Evolutionary conservation across 768 basidiomycete genomes (phyloP), one percentile per base, ranked within the genome.

Genomic region (Boletales sp.): DNA sequence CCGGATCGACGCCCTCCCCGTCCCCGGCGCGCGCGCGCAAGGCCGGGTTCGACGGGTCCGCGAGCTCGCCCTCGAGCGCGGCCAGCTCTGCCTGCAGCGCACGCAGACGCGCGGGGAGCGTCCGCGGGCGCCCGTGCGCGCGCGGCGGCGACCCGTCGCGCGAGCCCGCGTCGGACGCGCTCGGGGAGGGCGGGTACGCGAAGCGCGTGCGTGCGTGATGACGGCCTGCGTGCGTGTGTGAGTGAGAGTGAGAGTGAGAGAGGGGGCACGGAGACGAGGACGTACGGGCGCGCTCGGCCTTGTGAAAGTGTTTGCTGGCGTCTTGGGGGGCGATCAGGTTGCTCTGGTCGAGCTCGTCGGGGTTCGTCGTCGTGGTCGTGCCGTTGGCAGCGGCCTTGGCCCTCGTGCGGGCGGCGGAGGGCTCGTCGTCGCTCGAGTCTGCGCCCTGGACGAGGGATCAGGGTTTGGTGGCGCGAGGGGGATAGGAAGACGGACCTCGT

Each of bases 41-140:
- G 12, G 82, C 70, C 14, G 86, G 85, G 62, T 86, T 90, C 4
- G 88, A 79, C 10, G 88, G 89, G 57, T 91, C 87, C 0, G 83
- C 76, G n/a, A 94, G 74, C 60, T 94, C 90, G 1, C 72, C 65
- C 65, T 99, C 95, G 4, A 99, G 76, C 28, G 90, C 77, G 0
- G 78, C 67, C 1, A 97, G 74, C 61, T 99, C 95, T 2, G 78
- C 76, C 53, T 92, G 87, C 8, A 99, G 74, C 2, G 72, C 67
- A 9, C 79, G 78, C 18, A 93, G 67, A 31, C 86, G 77, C 37
- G 79, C 74, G 1, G 83, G 79, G 8, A 86, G 74, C 0, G 82
- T 73, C 0, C 71, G 57, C 7, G 70, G 53, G 2, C 57, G 61
- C 21, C 21, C 35, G 67, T 62, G 34, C 65, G 71, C 2, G 68